Evolutionary conservation across 352 stramenopile species (phyloP).

Genomic region (Pythium oligandrum): DNA sequence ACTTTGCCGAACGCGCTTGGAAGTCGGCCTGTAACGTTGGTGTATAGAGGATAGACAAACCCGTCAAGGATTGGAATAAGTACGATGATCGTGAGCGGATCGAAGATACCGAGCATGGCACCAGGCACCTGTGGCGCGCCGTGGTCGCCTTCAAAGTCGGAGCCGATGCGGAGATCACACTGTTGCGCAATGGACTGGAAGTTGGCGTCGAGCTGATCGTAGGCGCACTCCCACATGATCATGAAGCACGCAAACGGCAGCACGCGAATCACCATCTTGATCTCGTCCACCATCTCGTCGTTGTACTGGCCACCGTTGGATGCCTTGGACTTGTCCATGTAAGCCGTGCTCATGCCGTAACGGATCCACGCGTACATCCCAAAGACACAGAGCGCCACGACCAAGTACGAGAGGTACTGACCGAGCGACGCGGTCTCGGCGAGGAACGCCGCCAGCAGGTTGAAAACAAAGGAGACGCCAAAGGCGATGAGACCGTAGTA

Average conservation of each 20-base stretch:
- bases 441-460: conserved; percentile 73
- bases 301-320: conserved; percentile 78
- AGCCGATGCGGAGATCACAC: conserved; percentile 59
- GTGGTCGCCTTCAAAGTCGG: conserved; percentile 23
- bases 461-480: conserved; percentile 53
- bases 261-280: conserved; percentile 83
- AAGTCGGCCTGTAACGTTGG: conserved; percentile 37
- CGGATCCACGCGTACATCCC: conserved; percentile 83
- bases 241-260: conserved; percentile 86
- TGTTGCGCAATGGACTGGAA: conserved; percentile 87
- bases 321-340: conserved; percentile 84
- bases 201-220: conserved; percentile 84
- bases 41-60: conserved; percentile 72
- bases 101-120: conserved; percentile 81
- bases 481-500: conserved; percentile 76
- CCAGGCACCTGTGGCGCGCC: conserved; percentile 57
- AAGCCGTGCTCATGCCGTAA: conserved; percentile 73
- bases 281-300: conserved; percentile 79
- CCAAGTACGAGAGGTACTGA: conserved; percentile 71
- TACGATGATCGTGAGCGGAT: conserved; percentile 80
- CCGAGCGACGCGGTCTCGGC: conserved; percentile 42
- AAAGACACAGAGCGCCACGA: conserved; percentile 58
- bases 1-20: conserved; percentile 81
- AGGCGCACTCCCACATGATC: conserved; percentile 87
- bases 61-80: conserved; percentile 71